Evolutionary conservation across 2,329 filamentous ascomycete species (phyloP), one percentile per base, ranked within the genome.

Genomic region (Claviceps citrina): DNA sequence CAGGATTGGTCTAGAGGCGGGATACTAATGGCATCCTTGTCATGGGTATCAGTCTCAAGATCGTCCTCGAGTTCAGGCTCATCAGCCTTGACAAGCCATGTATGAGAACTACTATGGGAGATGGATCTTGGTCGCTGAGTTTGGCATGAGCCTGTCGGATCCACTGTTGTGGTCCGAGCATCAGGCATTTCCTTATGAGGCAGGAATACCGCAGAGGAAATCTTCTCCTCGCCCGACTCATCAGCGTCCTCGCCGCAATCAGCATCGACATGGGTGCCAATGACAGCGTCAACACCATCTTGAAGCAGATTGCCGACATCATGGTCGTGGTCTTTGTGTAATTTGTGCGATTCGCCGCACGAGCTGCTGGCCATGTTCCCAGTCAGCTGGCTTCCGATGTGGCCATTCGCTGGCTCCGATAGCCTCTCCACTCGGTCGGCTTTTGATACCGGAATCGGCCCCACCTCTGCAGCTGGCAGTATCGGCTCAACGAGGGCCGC

Each of bases 171-270:
- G 41, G 49, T 45, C 39, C 58, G 53, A 34, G 54, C 47, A 36
- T 60, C 59, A 34, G 52, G 66, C 31, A 67, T 58, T 33, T 68
- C 70, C 50, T 84, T 77, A 62, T 89, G 84, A 31, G 84, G 84
- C 36, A 86, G 68, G 55, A 91, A 91, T 31, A 86, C 69, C 19
- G 84, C 84, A 25, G 82, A 89, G n/a, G 81, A 85, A 46, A 91
- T 86, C 58, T 89, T 84, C 57, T 91, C 84, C 55, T 83, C 78
- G 43, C 83, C 80, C 12, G 81, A 86, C 42, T 75, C 71, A 31
- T 76, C 71, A 15, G 48, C 49, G 16, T 51, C 49, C 34, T 73
- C 68, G 15, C 44, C 28, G n/a, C n/a, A n/a, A 31, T 55, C 50
- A 12, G 39, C 44, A 25, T 45, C 43, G 5, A 15, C 40, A 7